phyloP scores from a whole-genome alignment of 2,329 filamentous ascomycete genomes.

The Blastomyces silverae region DNA sequence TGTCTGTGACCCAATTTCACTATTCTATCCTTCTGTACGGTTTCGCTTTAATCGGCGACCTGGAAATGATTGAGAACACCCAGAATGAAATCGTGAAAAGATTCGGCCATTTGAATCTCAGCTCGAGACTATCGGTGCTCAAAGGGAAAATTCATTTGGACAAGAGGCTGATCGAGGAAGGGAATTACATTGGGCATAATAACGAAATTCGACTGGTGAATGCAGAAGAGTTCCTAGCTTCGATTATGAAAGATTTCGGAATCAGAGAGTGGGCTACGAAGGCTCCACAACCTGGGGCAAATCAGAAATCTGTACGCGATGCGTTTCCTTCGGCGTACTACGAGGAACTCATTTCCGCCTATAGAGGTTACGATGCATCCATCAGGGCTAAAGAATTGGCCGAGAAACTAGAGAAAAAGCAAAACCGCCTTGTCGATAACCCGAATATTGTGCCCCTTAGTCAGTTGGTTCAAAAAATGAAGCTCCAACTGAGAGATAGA shows the following conservation, averaged over 20 bases:
- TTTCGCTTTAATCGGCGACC: conserved; percentile 46
- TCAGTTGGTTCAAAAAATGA: conserved; percentile 51
- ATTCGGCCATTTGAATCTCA: conserved; percentile 31
- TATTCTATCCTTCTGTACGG: conserved; percentile 44
- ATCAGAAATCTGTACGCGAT: conserved; percentile 33
- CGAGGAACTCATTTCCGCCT: conserved; percentile 51
- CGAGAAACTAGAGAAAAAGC: conserved; percentile 19
- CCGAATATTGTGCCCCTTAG: conserved; percentile 15
- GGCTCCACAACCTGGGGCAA: conserved; percentile 34
- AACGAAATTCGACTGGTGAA: conserved; percentile 26
- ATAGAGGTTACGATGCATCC: conserved; percentile 44
- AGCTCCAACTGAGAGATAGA: conserved; percentile 52
- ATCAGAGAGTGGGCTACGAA: conserved; percentile 40
- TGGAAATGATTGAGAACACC: conserved; percentile 46
- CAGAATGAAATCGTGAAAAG: conserved; percentile 40
- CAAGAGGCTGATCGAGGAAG: conserved; percentile 23
- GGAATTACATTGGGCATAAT: conserved; percentile 15
- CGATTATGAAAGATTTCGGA: conserved; percentile 36
- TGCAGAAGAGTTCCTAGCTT: conserved; percentile 35
- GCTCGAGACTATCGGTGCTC: conserved; percentile 34
- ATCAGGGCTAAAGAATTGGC: conserved; percentile 36
- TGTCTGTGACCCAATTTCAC: conserved; percentile 40
- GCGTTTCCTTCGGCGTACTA: conserved; percentile 49
- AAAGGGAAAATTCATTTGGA: conserved; percentile 34
- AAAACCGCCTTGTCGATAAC: conserved; percentile 17